phyloP scores from a whole-genome alignment of 345 rosid species.

The Lepidium africanum region DNA sequence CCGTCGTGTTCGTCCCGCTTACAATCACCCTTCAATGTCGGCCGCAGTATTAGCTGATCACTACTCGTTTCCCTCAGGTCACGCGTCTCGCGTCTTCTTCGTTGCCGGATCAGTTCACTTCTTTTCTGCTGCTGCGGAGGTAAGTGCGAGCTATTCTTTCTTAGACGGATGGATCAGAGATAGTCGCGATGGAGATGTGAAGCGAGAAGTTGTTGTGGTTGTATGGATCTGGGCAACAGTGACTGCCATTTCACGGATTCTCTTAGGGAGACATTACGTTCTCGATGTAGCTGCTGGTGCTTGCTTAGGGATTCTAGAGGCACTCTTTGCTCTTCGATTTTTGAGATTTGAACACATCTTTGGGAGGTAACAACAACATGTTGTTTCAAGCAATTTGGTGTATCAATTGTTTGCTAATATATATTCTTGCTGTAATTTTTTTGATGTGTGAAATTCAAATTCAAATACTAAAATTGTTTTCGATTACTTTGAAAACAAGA shows the following conservation, averaged over 20 bases:
- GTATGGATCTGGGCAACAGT: slow-evolving; percentile 62
- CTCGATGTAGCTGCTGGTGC: slow-evolving; percentile 68
- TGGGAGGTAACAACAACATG: slow-evolving; percentile 19
- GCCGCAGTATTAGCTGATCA: slow-evolving; percentile 61
- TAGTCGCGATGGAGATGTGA: slow-evolving; percentile 5
- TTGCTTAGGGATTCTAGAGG: slow-evolving; percentile 52
- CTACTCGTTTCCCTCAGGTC: slow-evolving; percentile 93
- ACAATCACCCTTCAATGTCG: slow-evolving; percentile 70
- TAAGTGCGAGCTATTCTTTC: neutral
- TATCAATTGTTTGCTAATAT: neutral
- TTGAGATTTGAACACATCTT: slow-evolving; percentile 25
- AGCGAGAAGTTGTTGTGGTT: slow-evolving; percentile 19
- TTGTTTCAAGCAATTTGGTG: neutral
- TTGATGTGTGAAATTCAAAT: neutral
- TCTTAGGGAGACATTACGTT: slow-evolving; percentile 74
- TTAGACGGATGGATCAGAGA: slow-evolving; percentile 25
- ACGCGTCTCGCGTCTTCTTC: slow-evolving; percentile 78
- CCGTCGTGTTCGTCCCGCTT: slow-evolving; percentile 84
- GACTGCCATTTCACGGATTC: slow-evolving; percentile 67
- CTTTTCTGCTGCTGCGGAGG: slow-evolving; percentile 7
- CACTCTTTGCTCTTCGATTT: slow-evolving; percentile 44
- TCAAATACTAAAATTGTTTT: neutral
- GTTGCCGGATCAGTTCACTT: slow-evolving; percentile 53
- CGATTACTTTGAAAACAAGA: neutral
- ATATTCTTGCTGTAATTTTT: slow-evolving; percentile 7